Base-by-base conservation (phyloP, 2,329 filamentous ascomycete species). In the Berkeleyomyces rouxiae region DNA sequence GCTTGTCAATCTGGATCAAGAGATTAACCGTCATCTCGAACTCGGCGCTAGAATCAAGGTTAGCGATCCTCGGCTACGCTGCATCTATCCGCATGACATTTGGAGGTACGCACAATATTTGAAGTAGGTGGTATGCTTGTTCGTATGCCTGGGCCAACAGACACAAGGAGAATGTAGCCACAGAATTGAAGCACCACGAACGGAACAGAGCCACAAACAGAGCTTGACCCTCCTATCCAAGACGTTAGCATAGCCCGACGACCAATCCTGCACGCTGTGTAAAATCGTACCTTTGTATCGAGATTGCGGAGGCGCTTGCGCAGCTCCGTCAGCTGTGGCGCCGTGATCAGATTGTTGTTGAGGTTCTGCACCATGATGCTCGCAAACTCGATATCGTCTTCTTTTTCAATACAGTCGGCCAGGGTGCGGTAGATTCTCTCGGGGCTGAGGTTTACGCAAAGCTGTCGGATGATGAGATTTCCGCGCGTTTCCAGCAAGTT, bases 301-400 rank as follows among this genome's bases (percentile, higher is more conserved):
- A 96, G 77, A 68, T 96, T 99, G 42, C 93, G 82, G 59, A 99
- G 76, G 51, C 93, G 80, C 72, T 96, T 96, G 55, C 93, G 84
- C 66, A 99, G 78, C 68, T 97, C 95, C 1, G 89, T 84, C 39
- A 99, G 78, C 73, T 99, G 91, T 0, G 95, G 93, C 0, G 95
- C 93, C 1, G 95, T 99, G 67, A 99, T 96, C 62, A 99, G 84
- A 69, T 99, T 99, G 73, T 99, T 99, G 76, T 99, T 99, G 61
- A 99, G 79, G 69, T 97, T 97, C 72, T 99, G 93, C 39, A 99
- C 90, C 93, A 99, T 99, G 69, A 99, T 97, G 71, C 92, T 96
- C 13, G 93, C 92, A 73, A 99, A 99, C 72, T 99, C 95, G 49
- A 99, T 84, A 71, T 99, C 93, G 74, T 97, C 93, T 72, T 99